phyloP scores from a whole-genome alignment of 192 early-diverging fungal species.

The Fimicolochytrium jonesii region DNA sequence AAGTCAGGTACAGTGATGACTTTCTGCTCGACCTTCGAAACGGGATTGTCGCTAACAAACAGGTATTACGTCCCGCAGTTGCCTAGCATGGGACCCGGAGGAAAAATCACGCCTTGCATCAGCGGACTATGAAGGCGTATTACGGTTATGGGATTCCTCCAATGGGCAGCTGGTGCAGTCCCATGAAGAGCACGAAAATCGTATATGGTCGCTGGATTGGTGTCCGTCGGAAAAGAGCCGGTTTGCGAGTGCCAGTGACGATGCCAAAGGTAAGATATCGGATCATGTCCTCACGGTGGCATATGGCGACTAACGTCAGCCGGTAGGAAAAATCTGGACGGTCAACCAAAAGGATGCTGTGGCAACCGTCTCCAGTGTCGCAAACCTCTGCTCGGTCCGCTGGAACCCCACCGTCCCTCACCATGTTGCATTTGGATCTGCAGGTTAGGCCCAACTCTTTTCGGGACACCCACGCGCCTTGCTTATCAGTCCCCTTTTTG shows the following conservation, averaged over 20 bases:
- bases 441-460: constrained; percentile 45
- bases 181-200: constrained; percentile 89
- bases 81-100: constrained; percentile 85
- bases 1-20: constrained; percentile 65
- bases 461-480: background rate
- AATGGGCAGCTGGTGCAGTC: constrained; percentile 56
- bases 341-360: constrained; percentile 67
- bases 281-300: background rate
- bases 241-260: constrained; percentile 88
- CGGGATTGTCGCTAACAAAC: too few species aligned
- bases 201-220: constrained; percentile 92
- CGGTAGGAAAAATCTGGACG: constrained; percentile 84
- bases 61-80: too few species aligned
- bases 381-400: constrained; percentile 90
- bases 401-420: constrained; percentile 77
- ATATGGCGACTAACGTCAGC: background rate
- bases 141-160: constrained; percentile 82
- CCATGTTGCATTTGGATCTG: constrained; percentile 83
- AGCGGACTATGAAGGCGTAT: constrained; percentile 89
- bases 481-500: background rate
- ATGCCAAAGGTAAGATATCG: constrained; percentile 55
- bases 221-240: constrained; percentile 68
- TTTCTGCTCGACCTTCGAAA: too few species aligned
- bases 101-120: constrained; percentile 81
- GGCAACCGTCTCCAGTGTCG: constrained; percentile 76